Evolutionary conservation across 306 rosid genomes (phyloP), one percentile per base, ranked within the genome.

Genomic region (Castanopsis chinensis): DNA sequence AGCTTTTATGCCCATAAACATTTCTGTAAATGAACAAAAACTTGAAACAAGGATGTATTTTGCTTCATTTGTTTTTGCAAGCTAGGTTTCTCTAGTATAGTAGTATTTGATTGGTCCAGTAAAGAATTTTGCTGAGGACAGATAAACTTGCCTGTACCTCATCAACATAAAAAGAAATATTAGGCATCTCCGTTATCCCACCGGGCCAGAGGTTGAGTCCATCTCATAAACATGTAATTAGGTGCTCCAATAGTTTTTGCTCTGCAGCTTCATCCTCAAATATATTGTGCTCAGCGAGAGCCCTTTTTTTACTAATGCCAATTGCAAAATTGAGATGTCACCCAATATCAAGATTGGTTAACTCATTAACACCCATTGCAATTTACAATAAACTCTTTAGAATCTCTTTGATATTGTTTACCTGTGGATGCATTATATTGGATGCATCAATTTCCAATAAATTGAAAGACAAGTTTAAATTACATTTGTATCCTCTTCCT

Each of bases 331-430:
- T 74, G 52, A 72, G 43, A 18, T 75, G 14, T 79, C 72, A 69
- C 71, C 32, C 55, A 19, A 21, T 28, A 53, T 49, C 74, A 71
- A 43, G 57, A 57, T 57, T 68, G 32, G 54, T 79, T 75, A 73
- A 65, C 61, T 67, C 27, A 35, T 67, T 23, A 19, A 49, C 52
- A 35, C n/a, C 52, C 37, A n/a, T 5, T 35, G 18, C 72, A 35
- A 35, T 17, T n/a, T 69, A 69, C 76, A 80, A 37, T 72, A 88
- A 63, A 57, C 79, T 83, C 30, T 78, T 68, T 15, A 80, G 73
- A 85, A 81, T 83, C 54, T 83, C 82, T 61, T 88, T 76, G 71
- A 85, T 83, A 72, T 78, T 64, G 49, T 59, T 73, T 53, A 58
- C 75, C 27, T 68, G 85, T 5, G 82, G 73, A 75, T 80, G 85